These are phyloP conservation scores for Aspergillus candidus DNA, from an alignment of 2,329 filamentous ascomycete species.

Conservation along the genomic window DNA sequence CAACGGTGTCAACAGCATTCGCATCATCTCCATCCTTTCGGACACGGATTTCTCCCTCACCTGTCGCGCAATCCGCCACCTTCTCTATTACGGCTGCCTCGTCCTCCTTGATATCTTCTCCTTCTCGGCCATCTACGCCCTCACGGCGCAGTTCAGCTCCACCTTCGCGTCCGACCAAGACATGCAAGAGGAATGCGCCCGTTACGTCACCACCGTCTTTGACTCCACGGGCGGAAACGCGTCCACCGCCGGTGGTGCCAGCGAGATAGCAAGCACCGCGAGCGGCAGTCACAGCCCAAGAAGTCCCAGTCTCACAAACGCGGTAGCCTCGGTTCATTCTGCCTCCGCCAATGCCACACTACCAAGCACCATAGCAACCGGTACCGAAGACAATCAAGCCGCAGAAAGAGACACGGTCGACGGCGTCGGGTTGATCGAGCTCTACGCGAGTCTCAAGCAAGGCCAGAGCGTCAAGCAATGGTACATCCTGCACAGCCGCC, in stretches of 20 bases:
- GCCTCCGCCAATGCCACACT: conserved; percentile 9
- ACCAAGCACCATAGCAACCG: conserved; percentile 5
- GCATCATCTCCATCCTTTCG: conserved; percentile 75
- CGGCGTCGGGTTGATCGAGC: conserved; percentile 58
- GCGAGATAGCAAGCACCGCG: conserved; percentile 9
- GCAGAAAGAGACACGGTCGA: conserved; percentile 28
- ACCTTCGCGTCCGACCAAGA: conserved; percentile 67
- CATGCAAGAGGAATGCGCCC: conserved; percentile 80
- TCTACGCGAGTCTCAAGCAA: conserved; percentile 80
- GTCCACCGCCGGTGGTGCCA: conserved; percentile 8
- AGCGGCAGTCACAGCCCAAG: conserved; percentile 8
- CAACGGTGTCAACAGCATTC: conserved; percentile 84
- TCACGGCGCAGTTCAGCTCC: conserved; percentile 67
- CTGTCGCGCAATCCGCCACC: conserved; percentile 76
- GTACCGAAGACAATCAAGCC: conserved; percentile 3
- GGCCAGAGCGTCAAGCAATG: conserved; percentile 82
- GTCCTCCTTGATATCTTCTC: conserved; percentile 92
- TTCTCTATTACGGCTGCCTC: conserved; percentile 88
- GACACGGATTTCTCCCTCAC: conserved; percentile 83
- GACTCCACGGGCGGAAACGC: conserved; percentile 28
- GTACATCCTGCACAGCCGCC: conserved; percentile 67
- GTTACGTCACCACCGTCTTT: conserved; percentile 64
- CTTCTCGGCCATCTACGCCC: conserved; percentile 85
- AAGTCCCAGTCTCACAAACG: conserved; percentile 10
- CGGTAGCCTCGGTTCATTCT: conserved; percentile 3